phyloP scores from a whole-genome alignment of 2,329 filamentous ascomycete species.

The Scedosporium minutisporum region DNA sequence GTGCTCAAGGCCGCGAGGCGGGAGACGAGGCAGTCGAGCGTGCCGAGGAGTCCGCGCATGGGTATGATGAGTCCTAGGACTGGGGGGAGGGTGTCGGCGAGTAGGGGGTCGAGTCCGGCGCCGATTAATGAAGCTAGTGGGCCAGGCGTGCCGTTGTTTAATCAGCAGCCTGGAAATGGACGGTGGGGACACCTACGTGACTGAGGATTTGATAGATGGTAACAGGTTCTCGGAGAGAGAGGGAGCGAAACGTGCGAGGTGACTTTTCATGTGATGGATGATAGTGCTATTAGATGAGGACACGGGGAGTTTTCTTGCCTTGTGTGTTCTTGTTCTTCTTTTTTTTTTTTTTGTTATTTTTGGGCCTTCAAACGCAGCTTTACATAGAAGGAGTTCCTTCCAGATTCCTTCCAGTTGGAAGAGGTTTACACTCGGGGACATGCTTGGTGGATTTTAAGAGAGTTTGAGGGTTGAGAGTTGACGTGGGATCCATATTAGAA shows the following conservation, averaged over 20 bases:
- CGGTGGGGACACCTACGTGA: slow-evolving; percentile 37
- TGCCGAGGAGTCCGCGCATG: slow-evolving; percentile 47
- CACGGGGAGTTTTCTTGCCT: background rate
- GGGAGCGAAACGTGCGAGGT: background rate
- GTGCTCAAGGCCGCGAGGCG: slow-evolving; percentile 38
- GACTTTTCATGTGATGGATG: no score
- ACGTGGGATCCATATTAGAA: no score
- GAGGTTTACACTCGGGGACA: no score
- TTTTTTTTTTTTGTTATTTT: background rate
- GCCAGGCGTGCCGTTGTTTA: slow-evolving; percentile 29
- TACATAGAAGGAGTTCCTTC: no score
- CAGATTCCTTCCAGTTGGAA: no score
- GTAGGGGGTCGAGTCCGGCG: slow-evolving; percentile 29
- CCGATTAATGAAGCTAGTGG: slow-evolving; percentile 16
- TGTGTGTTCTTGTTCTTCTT: slow-evolving; percentile 3
- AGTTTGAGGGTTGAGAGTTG: no score
- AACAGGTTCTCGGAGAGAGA: slow-evolving; percentile 6
- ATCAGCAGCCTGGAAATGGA: slow-evolving; percentile 25
- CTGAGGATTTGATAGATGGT: slow-evolving; percentile 10
- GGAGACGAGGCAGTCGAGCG: slow-evolving; percentile 46
- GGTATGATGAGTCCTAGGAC: slow-evolving; percentile 42
- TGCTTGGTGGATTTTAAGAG: no score
- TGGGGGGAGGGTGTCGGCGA: slow-evolving; percentile 37
- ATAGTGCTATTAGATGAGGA: no score
- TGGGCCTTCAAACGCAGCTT: background rate